These are phyloP conservation scores for sorghum (Sorghum bicolor) DNA, from an alignment of 176 grass and related monocot species.

Conservation along the genomic window DNA sequence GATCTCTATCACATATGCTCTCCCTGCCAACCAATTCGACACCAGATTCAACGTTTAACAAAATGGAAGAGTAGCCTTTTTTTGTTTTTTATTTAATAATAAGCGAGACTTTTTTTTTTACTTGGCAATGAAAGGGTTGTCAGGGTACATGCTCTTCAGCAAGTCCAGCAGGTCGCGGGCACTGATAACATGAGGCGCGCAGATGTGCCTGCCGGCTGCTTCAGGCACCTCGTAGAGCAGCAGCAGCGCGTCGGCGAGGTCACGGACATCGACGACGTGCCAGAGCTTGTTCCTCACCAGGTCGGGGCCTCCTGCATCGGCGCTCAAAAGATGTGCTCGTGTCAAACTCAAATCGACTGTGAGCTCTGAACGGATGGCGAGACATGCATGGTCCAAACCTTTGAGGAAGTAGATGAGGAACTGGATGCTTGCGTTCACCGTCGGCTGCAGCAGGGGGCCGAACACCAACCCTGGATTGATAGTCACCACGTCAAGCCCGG, in stretches of 20 bases:
- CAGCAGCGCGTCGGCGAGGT: constrained; percentile 23
- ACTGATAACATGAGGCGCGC: constrained; percentile 26
- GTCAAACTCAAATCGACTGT: not conserved
- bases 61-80: not conserved
- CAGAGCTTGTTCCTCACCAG: constrained; percentile 18
- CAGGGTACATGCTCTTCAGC: constrained; percentile 36
- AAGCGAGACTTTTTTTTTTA: not conserved
- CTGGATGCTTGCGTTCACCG: constrained; percentile 24
- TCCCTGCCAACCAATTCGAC: not conserved
- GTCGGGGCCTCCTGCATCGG: constrained; percentile 22
- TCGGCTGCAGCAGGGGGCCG: constrained; percentile 38
- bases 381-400: not conserved
- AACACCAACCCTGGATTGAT: constrained; percentile 27
- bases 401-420: constrained; percentile 39
- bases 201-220: constrained; percentile 37
- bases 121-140: constrained; percentile 27
- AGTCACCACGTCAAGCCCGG: constrained; percentile 30
- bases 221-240: constrained; percentile 22
- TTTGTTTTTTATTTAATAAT: not conserved
- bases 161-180: constrained; percentile 13
- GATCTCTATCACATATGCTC: constrained; percentile 16
- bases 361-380: not conserved
- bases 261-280: constrained; percentile 43
- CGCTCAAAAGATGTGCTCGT: not conserved
- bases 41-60: not conserved